Evolutionary conservation across 345 rosid genomes (phyloP).

Genomic region (Citrus cavaleriei): DNA sequence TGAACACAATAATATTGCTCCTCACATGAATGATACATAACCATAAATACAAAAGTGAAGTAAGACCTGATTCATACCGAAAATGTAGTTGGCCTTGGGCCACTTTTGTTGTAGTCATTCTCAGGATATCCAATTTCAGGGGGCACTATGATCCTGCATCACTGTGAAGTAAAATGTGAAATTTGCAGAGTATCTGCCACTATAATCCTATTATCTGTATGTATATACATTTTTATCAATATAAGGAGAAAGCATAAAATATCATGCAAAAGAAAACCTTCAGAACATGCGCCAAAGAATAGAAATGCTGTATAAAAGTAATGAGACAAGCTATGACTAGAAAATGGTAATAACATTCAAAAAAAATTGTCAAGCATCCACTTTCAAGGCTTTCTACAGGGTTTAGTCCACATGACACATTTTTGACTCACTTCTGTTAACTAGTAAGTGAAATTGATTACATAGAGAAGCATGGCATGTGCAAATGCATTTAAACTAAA

Average conservation of each 20-base stretch:
- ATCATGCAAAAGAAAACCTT: background rate
- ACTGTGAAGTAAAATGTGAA: constrained; percentile 37
- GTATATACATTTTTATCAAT: background rate
- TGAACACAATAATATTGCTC: background rate
- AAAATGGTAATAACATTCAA: background rate
- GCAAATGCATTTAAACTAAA: background rate
- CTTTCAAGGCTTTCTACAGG: background rate
- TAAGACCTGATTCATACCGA: constrained; percentile 47
- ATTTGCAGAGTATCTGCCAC: constrained; percentile 8
- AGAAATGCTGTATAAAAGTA: background rate
- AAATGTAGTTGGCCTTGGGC: constrained; percentile 81
- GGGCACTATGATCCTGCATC: constrained; percentile 90
- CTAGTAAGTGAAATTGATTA: background rate
- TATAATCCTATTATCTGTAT: no score
- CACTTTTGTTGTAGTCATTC: constrained; percentile 78
- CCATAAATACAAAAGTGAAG: background rate
- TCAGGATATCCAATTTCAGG: constrained; percentile 96
- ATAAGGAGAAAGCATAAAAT: background rate
- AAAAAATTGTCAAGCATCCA: background rate
- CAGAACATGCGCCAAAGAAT: background rate
- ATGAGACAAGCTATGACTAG: background rate
- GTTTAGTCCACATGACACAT: background rate
- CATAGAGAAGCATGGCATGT: background rate
- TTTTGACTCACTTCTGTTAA: background rate
- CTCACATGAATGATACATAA: background rate